These are phyloP conservation scores for Suillus subluteus DNA, from an alignment of 768 basidiomycete species.

Conservation along the genomic window DNA sequence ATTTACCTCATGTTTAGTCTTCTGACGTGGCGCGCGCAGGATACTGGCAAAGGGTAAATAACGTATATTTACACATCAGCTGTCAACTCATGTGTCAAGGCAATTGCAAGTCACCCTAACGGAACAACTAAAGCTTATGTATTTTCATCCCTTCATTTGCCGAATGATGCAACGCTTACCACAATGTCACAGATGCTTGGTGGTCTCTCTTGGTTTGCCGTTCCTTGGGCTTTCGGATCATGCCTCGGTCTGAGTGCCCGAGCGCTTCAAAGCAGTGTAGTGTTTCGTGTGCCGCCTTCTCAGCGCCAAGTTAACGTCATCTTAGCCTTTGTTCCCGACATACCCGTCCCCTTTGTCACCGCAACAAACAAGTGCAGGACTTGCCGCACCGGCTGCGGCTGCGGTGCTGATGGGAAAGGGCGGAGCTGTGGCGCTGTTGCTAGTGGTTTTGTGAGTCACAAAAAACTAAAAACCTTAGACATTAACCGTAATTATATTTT, in stretches of 20 bases:
- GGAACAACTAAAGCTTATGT: slow-evolving; percentile 41
- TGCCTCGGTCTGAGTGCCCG: slow-evolving; percentile 33
- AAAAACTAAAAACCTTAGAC: neutral
- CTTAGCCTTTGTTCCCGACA: slow-evolving; percentile 42
- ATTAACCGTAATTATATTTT: neutral
- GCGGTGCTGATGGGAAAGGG: slow-evolving; percentile 37
- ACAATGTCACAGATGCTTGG: slow-evolving; percentile 38
- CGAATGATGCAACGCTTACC: neutral
- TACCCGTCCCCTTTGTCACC: slow-evolving; percentile 24
- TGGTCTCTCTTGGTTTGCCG: slow-evolving; percentile 41
- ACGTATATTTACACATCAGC: neutral
- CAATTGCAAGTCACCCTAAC: slow-evolving; percentile 39
- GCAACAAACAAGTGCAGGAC: slow-evolving; percentile 25
- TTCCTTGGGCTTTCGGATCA: slow-evolving; percentile 38
- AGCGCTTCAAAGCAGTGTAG: slow-evolving; percentile 21
- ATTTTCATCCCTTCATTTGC: neutral
- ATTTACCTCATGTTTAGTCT: slow-evolving; percentile 1
- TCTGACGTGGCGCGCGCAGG: slow-evolving; percentile 24
- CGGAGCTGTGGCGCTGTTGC: slow-evolving; percentile 37
- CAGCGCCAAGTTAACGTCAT: slow-evolving; percentile 2
- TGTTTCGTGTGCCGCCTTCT: neutral
- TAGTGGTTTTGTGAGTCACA: slow-evolving; percentile 33
- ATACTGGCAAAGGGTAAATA: slow-evolving; percentile 43
- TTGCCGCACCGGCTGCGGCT: slow-evolving; percentile 37
- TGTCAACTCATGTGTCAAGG: slow-evolving; percentile 22